phyloP scores from a whole-genome alignment of 2,329 filamentous ascomycete species.

The Alternaria sp. region DNA sequence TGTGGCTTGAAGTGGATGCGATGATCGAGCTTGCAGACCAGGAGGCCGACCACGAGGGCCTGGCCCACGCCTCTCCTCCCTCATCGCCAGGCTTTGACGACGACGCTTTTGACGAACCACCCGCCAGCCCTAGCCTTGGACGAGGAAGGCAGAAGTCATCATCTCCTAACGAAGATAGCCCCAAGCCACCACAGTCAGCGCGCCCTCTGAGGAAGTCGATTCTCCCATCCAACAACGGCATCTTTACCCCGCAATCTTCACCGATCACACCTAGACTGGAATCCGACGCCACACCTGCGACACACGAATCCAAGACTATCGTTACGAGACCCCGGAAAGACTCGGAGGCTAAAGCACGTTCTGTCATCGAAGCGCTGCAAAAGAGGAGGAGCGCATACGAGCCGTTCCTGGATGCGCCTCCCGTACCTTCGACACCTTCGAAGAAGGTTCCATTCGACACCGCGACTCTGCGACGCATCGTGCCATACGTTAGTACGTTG shows the following conservation, averaged over 20 bases:
- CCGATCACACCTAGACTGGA: slow-evolving; percentile 34
- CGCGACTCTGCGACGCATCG: slow-evolving; percentile 67
- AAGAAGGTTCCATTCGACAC: slow-evolving; percentile 72
- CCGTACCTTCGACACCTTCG: slow-evolving; percentile 33
- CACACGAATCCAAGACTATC: slow-evolving; percentile 34
- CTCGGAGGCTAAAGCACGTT: slow-evolving; percentile 65
- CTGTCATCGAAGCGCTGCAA: slow-evolving; percentile 67
- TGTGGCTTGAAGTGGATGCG: slow-evolving; percentile 84
- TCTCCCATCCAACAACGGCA: slow-evolving; percentile 43
- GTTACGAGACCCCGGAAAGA: slow-evolving; percentile 59
- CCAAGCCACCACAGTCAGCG: slow-evolving; percentile 26
- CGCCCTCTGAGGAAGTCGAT: slow-evolving; percentile 44
- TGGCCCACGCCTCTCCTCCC: slow-evolving; percentile 59
- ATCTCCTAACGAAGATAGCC: slow-evolving; percentile 36
- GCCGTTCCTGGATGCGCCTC: slow-evolving; percentile 29
- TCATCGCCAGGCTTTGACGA: slow-evolving; percentile 65
- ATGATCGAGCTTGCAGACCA: slow-evolving; percentile 83
- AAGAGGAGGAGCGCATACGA: slow-evolving; percentile 51
- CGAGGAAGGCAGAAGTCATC: slow-evolving; percentile 38
- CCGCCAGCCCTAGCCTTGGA: slow-evolving; percentile 42
- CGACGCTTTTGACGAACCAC: slow-evolving; percentile 63
- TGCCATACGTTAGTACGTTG: slow-evolving; percentile 58
- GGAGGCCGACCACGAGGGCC: slow-evolving; percentile 65
- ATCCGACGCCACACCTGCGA: slow-evolving; percentile 31
- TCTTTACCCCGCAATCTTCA: slow-evolving; percentile 45